Conservation (phyloP, 2,329 filamentous ascomycete genomes). For the Phaeophleospora eucalypticola region DNA sequence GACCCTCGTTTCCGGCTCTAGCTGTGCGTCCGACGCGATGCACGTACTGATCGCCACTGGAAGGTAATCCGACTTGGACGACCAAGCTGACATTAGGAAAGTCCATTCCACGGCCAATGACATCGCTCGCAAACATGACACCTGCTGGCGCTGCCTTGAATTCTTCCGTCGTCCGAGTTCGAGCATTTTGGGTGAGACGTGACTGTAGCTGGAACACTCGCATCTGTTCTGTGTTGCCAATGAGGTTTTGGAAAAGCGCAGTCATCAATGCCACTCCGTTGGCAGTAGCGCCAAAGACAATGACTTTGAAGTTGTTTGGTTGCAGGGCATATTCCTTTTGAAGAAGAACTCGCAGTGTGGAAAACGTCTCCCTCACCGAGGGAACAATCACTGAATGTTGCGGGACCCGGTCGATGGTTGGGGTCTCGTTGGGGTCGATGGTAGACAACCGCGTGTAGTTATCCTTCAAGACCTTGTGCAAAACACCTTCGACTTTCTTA, state of each 20-base stretch:
- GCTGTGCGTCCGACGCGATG: conserved; percentile 93
- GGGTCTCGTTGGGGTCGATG: conserved; percentile 42
- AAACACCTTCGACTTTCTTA: conserved; percentile 42
- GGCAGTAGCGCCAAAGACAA: conserved; percentile 47
- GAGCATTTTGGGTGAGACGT: conserved; percentile 40
- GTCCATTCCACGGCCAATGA: conserved; percentile 94
- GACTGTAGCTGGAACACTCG: conserved; percentile 42
- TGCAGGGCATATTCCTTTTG: conserved; percentile 39
- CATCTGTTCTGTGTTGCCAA: conserved; percentile 32
- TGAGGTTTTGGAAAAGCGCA: conserved; percentile 34
- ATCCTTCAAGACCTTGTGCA: conserved; percentile 42
- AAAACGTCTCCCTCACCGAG: conserved; percentile 42
- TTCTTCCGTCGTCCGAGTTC: conserved; percentile 42
- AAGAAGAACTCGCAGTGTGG: conserved; percentile 43
- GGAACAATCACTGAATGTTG: conserved; percentile 44
- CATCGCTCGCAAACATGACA: conserved; percentile 58
- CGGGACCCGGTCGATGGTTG: conserved; percentile 46
- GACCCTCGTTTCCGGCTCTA: conserved; percentile 70
- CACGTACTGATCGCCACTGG: conserved; percentile 63
- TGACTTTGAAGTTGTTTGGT: conserved; percentile 42
- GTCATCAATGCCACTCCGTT: conserved; percentile 44
- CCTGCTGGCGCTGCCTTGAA: conserved; percentile 45
- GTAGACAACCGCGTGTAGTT: conserved; percentile 42
- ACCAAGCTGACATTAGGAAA: conserved; percentile 95
- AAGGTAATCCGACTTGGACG: conserved; percentile 64